These are phyloP conservation scores for Sesbania bispinosa DNA, from an alignment of 306 rosid genomes.

Conservation along the genomic window DNA sequence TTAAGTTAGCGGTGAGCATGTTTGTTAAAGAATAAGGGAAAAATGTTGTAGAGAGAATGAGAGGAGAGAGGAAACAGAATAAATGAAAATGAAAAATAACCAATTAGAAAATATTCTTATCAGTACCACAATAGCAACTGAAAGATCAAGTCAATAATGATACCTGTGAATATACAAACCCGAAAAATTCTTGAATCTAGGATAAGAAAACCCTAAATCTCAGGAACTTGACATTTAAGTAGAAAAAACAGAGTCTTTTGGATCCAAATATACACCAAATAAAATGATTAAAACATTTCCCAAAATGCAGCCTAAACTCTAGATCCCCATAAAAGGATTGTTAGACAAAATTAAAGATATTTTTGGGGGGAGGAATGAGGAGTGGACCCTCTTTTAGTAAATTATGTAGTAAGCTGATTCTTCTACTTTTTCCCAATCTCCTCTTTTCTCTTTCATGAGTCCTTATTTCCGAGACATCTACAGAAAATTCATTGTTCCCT, in stretches of 20 bases:
- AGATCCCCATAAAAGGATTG: neutral
- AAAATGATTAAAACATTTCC: neutral
- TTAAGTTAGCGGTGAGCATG: constrained; percentile 20
- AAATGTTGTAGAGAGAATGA: neutral
- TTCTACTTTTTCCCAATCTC: neutral
- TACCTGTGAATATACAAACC: neutral
- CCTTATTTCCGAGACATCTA: neutral
- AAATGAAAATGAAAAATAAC: neutral
- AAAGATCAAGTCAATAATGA: neutral
- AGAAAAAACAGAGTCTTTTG: neutral
- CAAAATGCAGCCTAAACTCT: neutral
- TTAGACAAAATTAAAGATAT: neutral
- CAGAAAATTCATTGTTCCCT: neutral
- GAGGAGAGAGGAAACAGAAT: neutral
- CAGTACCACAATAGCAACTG: neutral
- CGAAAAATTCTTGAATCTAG: neutral
- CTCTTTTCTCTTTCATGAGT: neutral
- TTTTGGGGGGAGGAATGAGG: neutral
- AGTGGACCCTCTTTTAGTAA: neutral
- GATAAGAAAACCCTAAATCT: neutral
- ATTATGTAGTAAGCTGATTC: neutral
- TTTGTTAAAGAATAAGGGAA: neutral
- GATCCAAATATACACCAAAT: constrained; percentile 1
- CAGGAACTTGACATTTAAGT: neutral
- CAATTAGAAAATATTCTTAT: neutral